phyloP scores from a whole-genome alignment of 2,329 filamentous ascomycete species.

The Alternaria novae-zelandiae region DNA sequence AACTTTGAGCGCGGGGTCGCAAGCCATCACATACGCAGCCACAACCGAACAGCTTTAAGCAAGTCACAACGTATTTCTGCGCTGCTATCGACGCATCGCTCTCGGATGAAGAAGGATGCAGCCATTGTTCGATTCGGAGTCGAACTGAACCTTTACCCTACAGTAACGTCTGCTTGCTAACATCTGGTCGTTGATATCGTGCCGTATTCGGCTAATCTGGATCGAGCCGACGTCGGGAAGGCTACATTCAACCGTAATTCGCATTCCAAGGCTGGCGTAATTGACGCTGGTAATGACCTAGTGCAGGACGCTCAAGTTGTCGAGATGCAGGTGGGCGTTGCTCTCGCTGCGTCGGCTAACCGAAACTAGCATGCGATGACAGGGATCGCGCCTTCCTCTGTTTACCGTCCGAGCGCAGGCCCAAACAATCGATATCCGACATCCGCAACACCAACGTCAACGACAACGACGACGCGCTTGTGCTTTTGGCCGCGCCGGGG shows the following conservation, averaged over 20 bases:
- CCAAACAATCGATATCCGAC: slow-evolving; percentile 17
- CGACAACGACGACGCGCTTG: slow-evolving; percentile 8
- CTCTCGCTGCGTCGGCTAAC: background rate
- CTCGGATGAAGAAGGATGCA: background rate
- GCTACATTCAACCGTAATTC: background rate
- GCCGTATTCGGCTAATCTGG: background rate
- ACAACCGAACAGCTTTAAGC: no score
- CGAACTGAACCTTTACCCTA: background rate
- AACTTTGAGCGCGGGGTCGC: background rate
- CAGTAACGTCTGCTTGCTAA: background rate
- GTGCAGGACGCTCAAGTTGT: background rate
- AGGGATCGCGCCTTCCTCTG: slow-evolving; percentile 11
- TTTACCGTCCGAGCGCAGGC: slow-evolving; percentile 15
- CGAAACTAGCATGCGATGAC: slow-evolving; percentile 3
- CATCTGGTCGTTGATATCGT: background rate
- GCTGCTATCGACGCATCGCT: background rate
- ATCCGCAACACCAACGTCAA: slow-evolving; percentile 3
- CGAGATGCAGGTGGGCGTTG: background rate
- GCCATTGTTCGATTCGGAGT: background rate
- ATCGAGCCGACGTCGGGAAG: background rate
- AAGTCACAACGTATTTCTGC: background rate
- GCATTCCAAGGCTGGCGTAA: background rate
- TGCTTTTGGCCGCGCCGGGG: slow-evolving; percentile 3
- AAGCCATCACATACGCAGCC: background rate
- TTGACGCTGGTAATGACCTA: background rate